phyloP scores from a whole-genome alignment of 1,139 yeast species.

The Kazachstania sp. region DNA sequence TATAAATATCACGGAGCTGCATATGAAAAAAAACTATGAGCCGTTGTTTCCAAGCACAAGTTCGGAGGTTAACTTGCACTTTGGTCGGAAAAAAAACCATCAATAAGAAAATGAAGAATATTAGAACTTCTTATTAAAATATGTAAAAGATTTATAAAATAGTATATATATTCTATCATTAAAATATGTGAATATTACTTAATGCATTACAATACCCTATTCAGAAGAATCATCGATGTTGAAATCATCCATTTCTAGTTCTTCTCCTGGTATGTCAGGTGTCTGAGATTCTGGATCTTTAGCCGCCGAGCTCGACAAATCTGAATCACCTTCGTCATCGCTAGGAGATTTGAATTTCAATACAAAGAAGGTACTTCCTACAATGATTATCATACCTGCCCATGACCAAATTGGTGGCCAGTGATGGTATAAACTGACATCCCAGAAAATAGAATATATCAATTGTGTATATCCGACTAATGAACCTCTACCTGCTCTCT shows the following conservation, averaged over 20 bases:
- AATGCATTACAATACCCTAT: too few relatives aligned
- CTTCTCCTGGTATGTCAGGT: background rate
- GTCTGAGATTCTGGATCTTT: constrained; percentile 1
- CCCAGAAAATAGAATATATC: constrained; percentile 75
- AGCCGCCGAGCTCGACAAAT: background rate
- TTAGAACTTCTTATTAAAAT: too few relatives aligned
- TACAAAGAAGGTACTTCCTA: constrained; percentile 57
- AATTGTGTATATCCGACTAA: constrained; percentile 68
- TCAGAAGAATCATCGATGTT: constrained; percentile 1
- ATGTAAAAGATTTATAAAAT: too few relatives aligned
- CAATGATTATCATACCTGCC: constrained; percentile 59
- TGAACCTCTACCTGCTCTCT: constrained; percentile 69
- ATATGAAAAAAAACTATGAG: too few relatives aligned
- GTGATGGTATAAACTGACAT: constrained; percentile 61
- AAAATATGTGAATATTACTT: too few relatives aligned
- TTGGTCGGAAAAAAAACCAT: too few relatives aligned
- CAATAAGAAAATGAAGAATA: too few relatives aligned
- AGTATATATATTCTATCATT: too few relatives aligned
- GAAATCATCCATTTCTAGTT: constrained; percentile 1
- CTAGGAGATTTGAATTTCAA: constrained; percentile 33
- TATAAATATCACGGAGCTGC: too few relatives aligned
- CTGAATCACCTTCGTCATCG: background rate
- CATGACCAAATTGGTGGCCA: constrained; percentile 62
- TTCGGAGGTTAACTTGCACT: too few relatives aligned
- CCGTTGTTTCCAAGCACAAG: too few relatives aligned